A percentile compares a stretch with the other conserved stretches of the same genome.
phyloP scores from a whole-genome alignment of 371 early-diverging fungal species.

The Dichotomocladium elegans region DNA sequence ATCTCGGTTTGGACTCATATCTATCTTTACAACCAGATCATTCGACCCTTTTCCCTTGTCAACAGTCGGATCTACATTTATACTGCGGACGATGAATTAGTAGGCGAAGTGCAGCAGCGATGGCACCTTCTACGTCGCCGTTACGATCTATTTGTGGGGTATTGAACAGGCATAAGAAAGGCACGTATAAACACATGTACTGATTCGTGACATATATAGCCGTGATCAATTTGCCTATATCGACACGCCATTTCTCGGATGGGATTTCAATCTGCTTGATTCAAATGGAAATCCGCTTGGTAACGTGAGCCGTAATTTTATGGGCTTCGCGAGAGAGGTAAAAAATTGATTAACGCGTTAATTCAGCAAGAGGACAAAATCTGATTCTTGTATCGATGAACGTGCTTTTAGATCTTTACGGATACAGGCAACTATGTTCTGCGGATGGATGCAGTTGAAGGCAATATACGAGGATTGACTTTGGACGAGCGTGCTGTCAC shows the following conservation, averaged over 20 bases:
- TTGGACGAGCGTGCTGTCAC: conserved; percentile 84
- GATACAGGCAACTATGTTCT: conserved; percentile 84
- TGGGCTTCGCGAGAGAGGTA: conserved; percentile 82
- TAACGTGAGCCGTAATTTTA: conserved; percentile 78
- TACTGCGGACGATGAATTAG: conserved; percentile 55
- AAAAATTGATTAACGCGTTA: not conserved
- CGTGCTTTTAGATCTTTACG: conserved; percentile 65
- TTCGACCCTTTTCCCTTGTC: conserved; percentile 74
- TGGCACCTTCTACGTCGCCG: conserved; percentile 85
- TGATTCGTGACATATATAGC: conserved; percentile 2
- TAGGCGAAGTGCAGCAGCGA: conserved; percentile 87
- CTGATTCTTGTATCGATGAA: not conserved
- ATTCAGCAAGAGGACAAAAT: too few species aligned
- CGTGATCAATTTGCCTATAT: conserved; percentile 73
- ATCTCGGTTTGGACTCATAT: not conserved
- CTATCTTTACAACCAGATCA: conserved; percentile 34
- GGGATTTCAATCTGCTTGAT: conserved; percentile 77
- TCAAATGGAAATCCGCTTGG: conserved; percentile 58
- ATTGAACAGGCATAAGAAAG: too few species aligned
- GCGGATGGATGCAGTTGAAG: conserved; percentile 68
- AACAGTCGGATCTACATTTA: conserved; percentile 73
- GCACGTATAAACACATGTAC: not conserved
- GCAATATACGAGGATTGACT: conserved; percentile 55
- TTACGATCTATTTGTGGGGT: conserved; percentile 76
- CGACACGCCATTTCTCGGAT: conserved; percentile 72